phyloP scores from a whole-genome alignment of 306 rosid species.

The Boehmeria nivea region DNA sequence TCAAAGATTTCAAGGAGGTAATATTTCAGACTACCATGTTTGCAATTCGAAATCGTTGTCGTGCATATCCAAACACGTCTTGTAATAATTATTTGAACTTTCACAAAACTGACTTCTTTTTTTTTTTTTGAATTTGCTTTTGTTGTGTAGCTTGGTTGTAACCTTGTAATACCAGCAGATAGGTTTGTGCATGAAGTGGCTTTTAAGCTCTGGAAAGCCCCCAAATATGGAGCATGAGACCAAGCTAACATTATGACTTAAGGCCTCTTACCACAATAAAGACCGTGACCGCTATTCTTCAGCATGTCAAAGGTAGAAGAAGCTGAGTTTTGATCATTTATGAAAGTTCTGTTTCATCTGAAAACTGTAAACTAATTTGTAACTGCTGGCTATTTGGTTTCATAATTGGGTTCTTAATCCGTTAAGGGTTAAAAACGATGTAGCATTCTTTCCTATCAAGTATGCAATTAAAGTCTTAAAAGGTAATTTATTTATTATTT shows the following conservation, averaged over 20 bases:
- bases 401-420: too few species aligned
- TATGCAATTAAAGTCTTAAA: too few species aligned
- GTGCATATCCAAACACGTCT: too few species aligned
- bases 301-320: background rate
- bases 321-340: background rate
- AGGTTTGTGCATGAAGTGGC: conserved; percentile 91
- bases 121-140: background rate
- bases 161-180: conserved; percentile 84
- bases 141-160: conserved; percentile 61
- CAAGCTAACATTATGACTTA: background rate
- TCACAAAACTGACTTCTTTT: too few species aligned
- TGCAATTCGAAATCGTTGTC: too few species aligned
- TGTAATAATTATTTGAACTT: too few species aligned
- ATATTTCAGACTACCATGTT: conserved; percentile 1
- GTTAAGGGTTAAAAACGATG: too few species aligned
- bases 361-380: background rate
- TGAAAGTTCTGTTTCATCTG: background rate
- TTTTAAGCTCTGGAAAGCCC: conserved; percentile 97
- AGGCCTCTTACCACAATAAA: background rate
- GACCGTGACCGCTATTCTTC: background rate
- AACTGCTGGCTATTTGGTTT: background rate
- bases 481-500: too few species aligned
- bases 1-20: conserved; percentile 75
- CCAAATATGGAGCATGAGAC: conserved; percentile 88
- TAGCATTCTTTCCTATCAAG: too few species aligned